Conservation (phyloP, 139 green algal species). For the Spirogloea muscicola region DNA sequence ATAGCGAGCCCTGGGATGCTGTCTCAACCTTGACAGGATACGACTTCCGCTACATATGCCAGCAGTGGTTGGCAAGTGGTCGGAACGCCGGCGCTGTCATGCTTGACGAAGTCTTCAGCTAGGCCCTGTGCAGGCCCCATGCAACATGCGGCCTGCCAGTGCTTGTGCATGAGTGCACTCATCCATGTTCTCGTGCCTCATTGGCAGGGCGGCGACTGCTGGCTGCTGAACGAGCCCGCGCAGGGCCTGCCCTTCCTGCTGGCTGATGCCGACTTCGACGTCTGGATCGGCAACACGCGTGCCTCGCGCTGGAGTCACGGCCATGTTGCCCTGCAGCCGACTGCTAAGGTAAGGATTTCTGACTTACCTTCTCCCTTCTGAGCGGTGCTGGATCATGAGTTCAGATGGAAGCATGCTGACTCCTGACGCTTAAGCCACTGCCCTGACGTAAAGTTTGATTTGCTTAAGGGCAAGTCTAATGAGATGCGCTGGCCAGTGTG, state of each 20-base stretch:
- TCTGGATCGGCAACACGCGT: conserved; percentile 42
- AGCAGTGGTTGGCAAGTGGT: background rate
- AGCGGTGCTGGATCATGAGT: background rate
- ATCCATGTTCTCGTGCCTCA: background rate
- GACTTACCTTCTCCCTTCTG: background rate
- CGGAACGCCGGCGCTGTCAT: background rate
- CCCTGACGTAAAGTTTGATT: background rate
- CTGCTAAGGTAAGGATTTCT: background rate
- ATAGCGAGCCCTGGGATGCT: no score
- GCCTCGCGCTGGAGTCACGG: conserved; percentile 23
- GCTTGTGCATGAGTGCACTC: background rate
- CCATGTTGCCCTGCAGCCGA: background rate
- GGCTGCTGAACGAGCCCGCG: conserved; percentile 36
- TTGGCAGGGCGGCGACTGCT: conserved; percentile 25
- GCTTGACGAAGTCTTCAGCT: background rate
- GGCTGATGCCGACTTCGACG: conserved; percentile 31
- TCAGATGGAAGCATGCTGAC: background rate
- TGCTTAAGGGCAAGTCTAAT: background rate
- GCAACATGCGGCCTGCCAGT: background rate
- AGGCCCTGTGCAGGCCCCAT: background rate
- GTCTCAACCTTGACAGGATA: background rate
- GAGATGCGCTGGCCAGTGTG: background rate
- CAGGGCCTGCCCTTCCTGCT: conserved; percentile 40
- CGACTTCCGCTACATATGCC: background rate
- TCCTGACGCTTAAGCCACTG: background rate